Base-by-base conservation (phyloP, 2,329 filamentous ascomycete species). In the Pseudocercospora vitis region DNA sequence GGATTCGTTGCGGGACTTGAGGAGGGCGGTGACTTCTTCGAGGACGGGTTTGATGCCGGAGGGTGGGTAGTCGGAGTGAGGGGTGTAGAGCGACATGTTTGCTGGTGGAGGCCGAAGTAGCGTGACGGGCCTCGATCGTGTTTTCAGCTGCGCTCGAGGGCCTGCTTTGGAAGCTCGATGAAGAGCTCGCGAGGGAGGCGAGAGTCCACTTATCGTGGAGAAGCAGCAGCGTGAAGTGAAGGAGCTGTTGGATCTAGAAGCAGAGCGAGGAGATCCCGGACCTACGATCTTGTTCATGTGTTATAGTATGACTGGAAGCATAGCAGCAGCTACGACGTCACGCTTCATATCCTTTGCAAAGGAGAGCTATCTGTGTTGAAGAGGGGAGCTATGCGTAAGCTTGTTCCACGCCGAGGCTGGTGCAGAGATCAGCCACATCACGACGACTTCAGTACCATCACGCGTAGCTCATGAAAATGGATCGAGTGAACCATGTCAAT, bases 1-100 rank as follows among this genome's bases (percentile, higher is more conserved):
- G 28, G 77, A 83, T 64, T 84, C 79, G 55, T 77, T 75, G 50
- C 76, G 76, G 37, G 78, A 72, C 59, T 78, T 80, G 32, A 86
- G 74, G 32, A 84, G 74, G 2, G 68, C 64, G 2, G 77, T 74
- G 21, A 85, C 74, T 69, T 83, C 78, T 26, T 68, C 61, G 8
- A 77, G 71, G 26, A 81, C 69, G 4, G 69, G 64, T 11, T 68
- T 71, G 47, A 82, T 63, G 40, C 69, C 63, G 19, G 64, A 53
- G 21, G 76, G 74, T 21, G 74, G 75, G 56, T 77, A 78, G 44
- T 35, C 21, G 35, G 50, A 40, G 21, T 48, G 37, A 29, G 45
- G 45, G 40, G 46, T 56, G 26, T 47, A 51, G 40, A 47, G 46
- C 31, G 57, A 56, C 51, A 55, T 60, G 12, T 21, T 46, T 45